Base-by-base conservation (phyloP, 2,329 filamentous ascomycete genomes). In the Botrytis fabae region DNA sequence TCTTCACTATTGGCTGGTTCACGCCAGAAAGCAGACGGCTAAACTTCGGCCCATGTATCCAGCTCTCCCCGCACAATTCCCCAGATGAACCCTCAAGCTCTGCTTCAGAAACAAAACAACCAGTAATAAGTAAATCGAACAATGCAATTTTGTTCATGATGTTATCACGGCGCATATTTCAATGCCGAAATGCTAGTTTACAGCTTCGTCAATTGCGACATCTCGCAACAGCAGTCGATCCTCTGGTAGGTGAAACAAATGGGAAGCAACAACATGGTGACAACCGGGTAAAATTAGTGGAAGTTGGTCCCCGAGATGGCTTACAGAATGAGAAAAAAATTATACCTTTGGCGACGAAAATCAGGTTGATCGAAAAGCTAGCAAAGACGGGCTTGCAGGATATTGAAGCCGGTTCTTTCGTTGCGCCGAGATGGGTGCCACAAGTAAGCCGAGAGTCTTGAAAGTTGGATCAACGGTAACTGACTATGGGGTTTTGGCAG, bases 221-320 rank as follows among this genome's bases (percentile, higher is more conserved):
- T 40, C 71, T 79, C 20, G 74, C 78, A 44, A 77, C 77, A 40
- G 72, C 78, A 28, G 71, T 70, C 35, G 75, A 78, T 38, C 73
- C 74, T 38, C n/a, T 46, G 38, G 51, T 61, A 20, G 61, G 69
- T 57, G 63, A 59, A 38, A 57, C 62, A 57, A 68, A 64, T 72
- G 70, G 73, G 28, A 73, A 75, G 65, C 74, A 77, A 66, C 76
- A 77, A 73, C 61, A 76, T 69, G 73, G 73, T 38, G 74, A 74
- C 69, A 80, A 81, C 71, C 77, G 76, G 25, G 86, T 90, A 74
- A 87, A 85, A 82, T 90, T 97, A 57, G 91, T 96, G 75, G 93
- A 97, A 84, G 93, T 97, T 75, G 93, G 93, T 14, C 93, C 93
- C 48, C 87, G 93, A 76, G 93, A 97, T 84, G 93, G 93, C n/a